A percentile compares a stretch with the other conserved stretches of the same genome.
Conservation (phyloP, 208 protist species). For the Vickermania spadyakhi region DNA sequence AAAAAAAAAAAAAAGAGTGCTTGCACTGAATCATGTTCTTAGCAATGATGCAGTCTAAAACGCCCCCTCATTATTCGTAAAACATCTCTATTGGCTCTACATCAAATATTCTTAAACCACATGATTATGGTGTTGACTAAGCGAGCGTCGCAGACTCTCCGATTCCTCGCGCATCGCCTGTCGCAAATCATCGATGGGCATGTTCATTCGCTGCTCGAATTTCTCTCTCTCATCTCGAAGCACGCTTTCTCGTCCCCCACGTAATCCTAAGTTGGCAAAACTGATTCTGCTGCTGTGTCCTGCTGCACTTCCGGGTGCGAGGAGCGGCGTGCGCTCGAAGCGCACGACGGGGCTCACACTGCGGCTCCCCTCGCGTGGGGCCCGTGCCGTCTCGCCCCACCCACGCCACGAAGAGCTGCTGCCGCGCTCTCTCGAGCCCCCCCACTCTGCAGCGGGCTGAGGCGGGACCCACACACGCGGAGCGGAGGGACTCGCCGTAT, state of each 20-base stretch:
- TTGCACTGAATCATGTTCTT: too few species aligned
- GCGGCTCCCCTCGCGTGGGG: background rate
- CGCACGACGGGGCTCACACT: background rate
- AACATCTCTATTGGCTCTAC: too few species aligned
- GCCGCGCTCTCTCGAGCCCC: background rate
- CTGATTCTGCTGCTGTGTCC: background rate
- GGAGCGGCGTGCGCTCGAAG: background rate
- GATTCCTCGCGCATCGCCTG: slow-evolving; percentile 30
- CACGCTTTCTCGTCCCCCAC: slow-evolving; percentile 21
- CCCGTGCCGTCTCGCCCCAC: too few species aligned
- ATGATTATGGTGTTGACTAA: slow-evolving; percentile 17
- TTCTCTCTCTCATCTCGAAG: slow-evolving; percentile 51
- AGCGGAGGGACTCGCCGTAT: background rate
- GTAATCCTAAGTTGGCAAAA: background rate
- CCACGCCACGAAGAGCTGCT: too few species aligned
- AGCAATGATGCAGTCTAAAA: too few species aligned
- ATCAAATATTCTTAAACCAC: too few species aligned
- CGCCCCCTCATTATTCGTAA: too few species aligned
- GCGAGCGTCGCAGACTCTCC: slow-evolving; percentile 13
- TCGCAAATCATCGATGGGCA: slow-evolving; percentile 53
- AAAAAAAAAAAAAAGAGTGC: too few species aligned
- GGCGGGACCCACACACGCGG: background rate
- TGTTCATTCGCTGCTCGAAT: slow-evolving; percentile 28
- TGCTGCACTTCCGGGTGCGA: background rate
- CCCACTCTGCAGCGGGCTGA: background rate